Percentiles rank a stretch among this genome's conserved stretches.
Evolutionary conservation across 768 basidiomycete genomes (phyloP).

Genomic region (Boletales sp.): DNA sequence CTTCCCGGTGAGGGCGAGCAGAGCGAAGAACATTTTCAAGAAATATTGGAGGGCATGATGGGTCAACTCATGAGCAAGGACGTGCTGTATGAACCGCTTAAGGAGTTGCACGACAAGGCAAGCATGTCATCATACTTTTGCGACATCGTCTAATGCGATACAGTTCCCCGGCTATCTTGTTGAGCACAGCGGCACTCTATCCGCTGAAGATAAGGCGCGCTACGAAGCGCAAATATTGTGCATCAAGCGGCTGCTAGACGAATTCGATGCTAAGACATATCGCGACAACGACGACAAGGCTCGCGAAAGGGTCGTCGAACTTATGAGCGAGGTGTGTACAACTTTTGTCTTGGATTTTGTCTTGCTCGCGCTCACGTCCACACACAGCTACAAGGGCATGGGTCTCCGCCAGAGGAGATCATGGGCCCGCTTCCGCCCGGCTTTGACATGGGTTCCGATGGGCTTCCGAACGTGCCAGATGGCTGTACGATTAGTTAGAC

Average conservation of each 20-base stretch:
- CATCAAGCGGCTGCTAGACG: conserved; percentile 54
- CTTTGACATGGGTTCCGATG: conserved; percentile 52
- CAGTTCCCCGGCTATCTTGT: conserved; percentile 79
- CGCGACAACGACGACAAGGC: conserved; percentile 49
- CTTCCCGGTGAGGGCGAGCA: conserved; percentile 36
- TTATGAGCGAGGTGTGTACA: conserved; percentile 68
- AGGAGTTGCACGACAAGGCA: conserved; percentile 52
- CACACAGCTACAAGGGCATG: conserved; percentile 58
- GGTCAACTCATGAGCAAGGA: conserved; percentile 31
- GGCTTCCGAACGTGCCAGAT: conserved; percentile 45
- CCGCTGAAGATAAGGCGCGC: conserved; percentile 55
- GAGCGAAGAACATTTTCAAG: conserved; percentile 54
- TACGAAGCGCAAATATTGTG: conserved; percentile 59
- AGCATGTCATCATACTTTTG: not conserved
- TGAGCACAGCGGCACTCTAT: conserved; percentile 50
- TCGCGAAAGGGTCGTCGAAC: conserved; percentile 49
- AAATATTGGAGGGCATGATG: conserved; percentile 67
- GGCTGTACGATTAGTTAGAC: conserved; percentile 4
- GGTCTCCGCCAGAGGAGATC: conserved; percentile 74
- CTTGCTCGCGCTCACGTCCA: not conserved
- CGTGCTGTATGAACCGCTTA: conserved; percentile 78
- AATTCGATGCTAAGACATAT: conserved; percentile 64
- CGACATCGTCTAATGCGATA: not conserved
- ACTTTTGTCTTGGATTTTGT: not conserved
- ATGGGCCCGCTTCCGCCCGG: conserved; percentile 83